These are phyloP conservation scores for Penicilliopsis zonata DNA, from an alignment of 495 filamentous ascomycete species.

Conservation along the genomic window DNA sequence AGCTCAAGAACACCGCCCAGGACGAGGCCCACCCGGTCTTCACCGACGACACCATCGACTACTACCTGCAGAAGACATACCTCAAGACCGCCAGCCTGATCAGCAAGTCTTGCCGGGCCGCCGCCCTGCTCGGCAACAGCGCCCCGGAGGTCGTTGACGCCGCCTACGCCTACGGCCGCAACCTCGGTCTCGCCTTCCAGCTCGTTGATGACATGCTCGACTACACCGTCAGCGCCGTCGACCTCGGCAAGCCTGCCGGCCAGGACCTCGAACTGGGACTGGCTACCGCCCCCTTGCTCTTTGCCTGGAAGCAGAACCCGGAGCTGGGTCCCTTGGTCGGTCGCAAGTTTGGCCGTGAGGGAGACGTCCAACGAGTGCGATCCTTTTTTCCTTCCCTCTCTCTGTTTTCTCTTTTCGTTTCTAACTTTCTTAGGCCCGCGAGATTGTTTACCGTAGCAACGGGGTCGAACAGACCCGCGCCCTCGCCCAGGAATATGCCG, in stretches of 20 bases:
- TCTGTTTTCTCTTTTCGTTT: too few species aligned
- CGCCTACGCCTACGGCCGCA: slow-evolving; percentile 83
- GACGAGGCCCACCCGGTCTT: slow-evolving; percentile 74
- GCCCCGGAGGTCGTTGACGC: slow-evolving; percentile 74
- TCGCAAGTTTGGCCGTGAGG: slow-evolving; percentile 72
- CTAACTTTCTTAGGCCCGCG: slow-evolving; percentile 72
- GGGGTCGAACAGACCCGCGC: slow-evolving; percentile 84
- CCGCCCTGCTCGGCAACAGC: slow-evolving; percentile 72
- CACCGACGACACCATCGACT: slow-evolving; percentile 75
- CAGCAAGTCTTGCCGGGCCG: slow-evolving; percentile 84
- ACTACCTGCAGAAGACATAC: slow-evolving; percentile 99
- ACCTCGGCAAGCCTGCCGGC: slow-evolving; percentile 88
- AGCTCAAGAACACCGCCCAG: slow-evolving; percentile 86
- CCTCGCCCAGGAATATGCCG: slow-evolving; percentile 79
- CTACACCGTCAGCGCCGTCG: slow-evolving; percentile 73
- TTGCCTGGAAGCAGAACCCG: slow-evolving; percentile 85
- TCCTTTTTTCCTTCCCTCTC: too few species aligned
- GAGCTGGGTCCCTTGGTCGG: slow-evolving; percentile 83
- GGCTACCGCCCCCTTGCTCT: slow-evolving; percentile 89
- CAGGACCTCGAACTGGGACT: slow-evolving; percentile 90
- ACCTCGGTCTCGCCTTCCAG: slow-evolving; percentile 90
- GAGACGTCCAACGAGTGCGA: slow-evolving; percentile 74
- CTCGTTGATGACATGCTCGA: slow-evolving; percentile 98
- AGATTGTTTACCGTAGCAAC: slow-evolving; percentile 68
- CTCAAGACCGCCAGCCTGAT: slow-evolving; percentile 93